Percentiles rank a stretch among this genome's conserved stretches.
Conservation (phyloP, 1,284 basidiomycete genomes). For the Ustilago vetiveriae region DNA sequence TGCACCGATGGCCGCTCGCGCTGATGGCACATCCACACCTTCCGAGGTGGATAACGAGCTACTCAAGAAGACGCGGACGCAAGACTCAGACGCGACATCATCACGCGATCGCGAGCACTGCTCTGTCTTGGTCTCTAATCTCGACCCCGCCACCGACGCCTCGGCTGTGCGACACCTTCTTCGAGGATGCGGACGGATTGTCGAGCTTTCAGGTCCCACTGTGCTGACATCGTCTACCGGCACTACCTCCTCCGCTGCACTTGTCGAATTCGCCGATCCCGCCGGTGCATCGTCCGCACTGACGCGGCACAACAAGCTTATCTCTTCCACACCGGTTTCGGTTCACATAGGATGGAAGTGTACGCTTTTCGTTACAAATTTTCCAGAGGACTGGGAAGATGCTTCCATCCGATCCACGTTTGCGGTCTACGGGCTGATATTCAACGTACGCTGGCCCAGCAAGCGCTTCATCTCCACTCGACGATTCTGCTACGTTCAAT, state of each 20-base stretch:
- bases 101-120: conserved; percentile 88
- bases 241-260: conserved; percentile 55
- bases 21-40: neutral
- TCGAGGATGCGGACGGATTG: conserved; percentile 72
- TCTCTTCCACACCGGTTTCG: conserved; percentile 74
- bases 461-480: conserved; percentile 90
- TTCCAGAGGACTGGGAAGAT: conserved; percentile 86
- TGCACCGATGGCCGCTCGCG: conserved; percentile 13
- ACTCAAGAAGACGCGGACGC: conserved; percentile 50
- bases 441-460: conserved; percentile 97
- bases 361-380: conserved; percentile 96
- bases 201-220: conserved; percentile 54
- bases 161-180: conserved; percentile 79
- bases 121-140: conserved; percentile 84
- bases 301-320: conserved; percentile 89
- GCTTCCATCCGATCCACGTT: conserved; percentile 78
- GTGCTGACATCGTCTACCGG: conserved; percentile 36
- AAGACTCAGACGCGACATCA: conserved; percentile 23
- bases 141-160: conserved; percentile 74
- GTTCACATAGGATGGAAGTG: conserved; percentile 92
- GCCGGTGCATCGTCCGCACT: conserved; percentile 78
- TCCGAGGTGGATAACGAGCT: conserved; percentile 7
- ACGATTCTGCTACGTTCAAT: conserved; percentile 95
- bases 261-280: conserved; percentile 68
- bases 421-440: conserved; percentile 83